Conservation (phyloP, 306 rosid species). For the Purshia tridentata region DNA sequence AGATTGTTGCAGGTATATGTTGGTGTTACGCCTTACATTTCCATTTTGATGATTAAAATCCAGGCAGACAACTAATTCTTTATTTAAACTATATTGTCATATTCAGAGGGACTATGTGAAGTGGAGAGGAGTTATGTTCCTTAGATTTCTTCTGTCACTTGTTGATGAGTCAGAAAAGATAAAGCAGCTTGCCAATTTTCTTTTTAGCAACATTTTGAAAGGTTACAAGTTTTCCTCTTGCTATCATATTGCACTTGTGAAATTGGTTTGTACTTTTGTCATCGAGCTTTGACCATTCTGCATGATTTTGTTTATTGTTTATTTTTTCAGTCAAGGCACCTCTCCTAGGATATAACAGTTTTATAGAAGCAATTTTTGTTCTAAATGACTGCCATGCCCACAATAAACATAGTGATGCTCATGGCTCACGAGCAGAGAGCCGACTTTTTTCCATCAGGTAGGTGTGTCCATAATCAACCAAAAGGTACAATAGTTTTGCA, state of each 20-base stretch:
- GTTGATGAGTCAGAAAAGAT: conserved; percentile 95
- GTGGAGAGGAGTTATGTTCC: conserved; percentile 96
- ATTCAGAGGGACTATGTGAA: conserved; percentile 90
- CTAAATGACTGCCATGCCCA: conserved; percentile 75
- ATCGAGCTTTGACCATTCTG: conserved; percentile 23
- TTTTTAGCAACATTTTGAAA: conserved; percentile 85
- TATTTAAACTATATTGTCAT: conserved; percentile 23
- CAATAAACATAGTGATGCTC: conserved; percentile 59
- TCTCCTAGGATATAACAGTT: conserved; percentile 89
- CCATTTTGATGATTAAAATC: conserved; percentile 17
- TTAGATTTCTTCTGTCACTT: conserved; percentile 89
- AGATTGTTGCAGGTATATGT: conserved; percentile 78
- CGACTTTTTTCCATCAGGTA: conserved; percentile 80
- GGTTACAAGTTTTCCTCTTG: conserved; percentile 43
- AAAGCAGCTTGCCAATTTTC: conserved; percentile 67
- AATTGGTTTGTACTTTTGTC: conserved; percentile 13
- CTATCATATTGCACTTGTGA: conserved; percentile 25
- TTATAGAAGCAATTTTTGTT: conserved; percentile 84
- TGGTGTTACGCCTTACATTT: conserved; percentile 13
- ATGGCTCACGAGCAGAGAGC: conserved; percentile 51
- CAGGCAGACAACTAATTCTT: background rate
- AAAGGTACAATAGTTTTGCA: conserved; percentile 14
- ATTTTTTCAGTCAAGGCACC: conserved; percentile 75
- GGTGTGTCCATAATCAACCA: conserved; percentile 23
- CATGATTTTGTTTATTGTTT: conserved; percentile 5